Evolutionary conservation across 768 basidiomycete species (phyloP).

Genomic region (Auriscalpium orientale): DNA sequence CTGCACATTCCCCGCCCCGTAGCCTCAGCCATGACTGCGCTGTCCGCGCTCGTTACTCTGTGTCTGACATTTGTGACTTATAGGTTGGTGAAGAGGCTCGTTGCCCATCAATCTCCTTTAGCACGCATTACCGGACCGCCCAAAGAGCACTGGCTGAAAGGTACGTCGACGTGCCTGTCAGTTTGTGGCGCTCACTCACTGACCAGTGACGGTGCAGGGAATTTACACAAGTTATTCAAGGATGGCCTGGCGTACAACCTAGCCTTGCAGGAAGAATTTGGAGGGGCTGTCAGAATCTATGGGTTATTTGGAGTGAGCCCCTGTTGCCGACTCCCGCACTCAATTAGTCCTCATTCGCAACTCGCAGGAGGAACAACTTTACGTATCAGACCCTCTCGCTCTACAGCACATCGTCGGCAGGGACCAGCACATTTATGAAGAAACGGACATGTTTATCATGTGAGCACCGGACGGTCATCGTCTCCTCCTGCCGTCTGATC

Average conservation of each 20-base stretch:
- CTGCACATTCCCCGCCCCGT: too few species aligned
- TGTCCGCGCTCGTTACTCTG: neutral
- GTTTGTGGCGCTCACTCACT: neutral
- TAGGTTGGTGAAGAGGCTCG: slow-evolving; percentile 13
- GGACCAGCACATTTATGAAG: neutral
- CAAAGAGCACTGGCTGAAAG: slow-evolving; percentile 30
- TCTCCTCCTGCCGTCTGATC: neutral
- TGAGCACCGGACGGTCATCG: neutral
- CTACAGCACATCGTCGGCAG: slow-evolving; percentile 2
- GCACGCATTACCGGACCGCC: slow-evolving; percentile 21
- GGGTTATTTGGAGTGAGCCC: slow-evolving; percentile 27
- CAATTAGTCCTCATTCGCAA: too few species aligned
- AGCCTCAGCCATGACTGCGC: too few species aligned
- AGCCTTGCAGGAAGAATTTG: slow-evolving; percentile 22
- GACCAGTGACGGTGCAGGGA: slow-evolving; percentile 18
- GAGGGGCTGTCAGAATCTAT: slow-evolving; percentile 27
- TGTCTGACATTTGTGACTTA: slow-evolving; percentile 13
- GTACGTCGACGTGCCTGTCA: slow-evolving; percentile 5
- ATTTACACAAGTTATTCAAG: slow-evolving; percentile 24
- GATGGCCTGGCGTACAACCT: slow-evolving; percentile 28
- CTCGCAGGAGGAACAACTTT: slow-evolving; percentile 8
- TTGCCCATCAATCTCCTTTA: slow-evolving; percentile 12
- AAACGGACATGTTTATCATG: neutral
- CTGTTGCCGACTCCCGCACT: neutral
- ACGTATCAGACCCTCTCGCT: slow-evolving; percentile 18